Evolutionary conservation across 306 rosid species (phyloP).

Genomic region (Fragaria iinumae): DNA sequence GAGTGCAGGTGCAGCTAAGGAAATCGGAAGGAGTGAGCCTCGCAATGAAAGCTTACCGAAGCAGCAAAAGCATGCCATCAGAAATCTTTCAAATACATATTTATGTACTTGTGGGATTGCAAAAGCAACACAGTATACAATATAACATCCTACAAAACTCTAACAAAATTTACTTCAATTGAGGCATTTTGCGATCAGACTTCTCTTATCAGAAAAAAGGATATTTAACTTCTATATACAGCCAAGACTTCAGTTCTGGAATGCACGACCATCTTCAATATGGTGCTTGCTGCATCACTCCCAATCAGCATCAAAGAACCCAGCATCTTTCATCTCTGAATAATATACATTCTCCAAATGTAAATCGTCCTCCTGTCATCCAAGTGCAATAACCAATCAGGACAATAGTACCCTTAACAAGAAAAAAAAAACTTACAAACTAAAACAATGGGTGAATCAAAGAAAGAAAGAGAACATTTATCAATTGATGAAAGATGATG

Average conservation of each 20-base stretch:
- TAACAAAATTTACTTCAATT: not conserved
- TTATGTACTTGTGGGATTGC: not conserved
- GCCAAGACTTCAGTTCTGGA: constrained; percentile 13
- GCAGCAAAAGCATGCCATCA: not conserved
- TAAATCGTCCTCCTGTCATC: constrained; percentile 74
- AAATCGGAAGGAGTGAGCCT: not conserved
- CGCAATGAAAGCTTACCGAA: not conserved
- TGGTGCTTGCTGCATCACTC: constrained; percentile 38
- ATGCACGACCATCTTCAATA: not conserved
- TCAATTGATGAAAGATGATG: constrained; percentile 5
- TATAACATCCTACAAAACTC: constrained; percentile 4
- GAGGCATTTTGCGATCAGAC: constrained; percentile 5
- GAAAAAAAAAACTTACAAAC: not conserved
- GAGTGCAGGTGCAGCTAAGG: too few species aligned
- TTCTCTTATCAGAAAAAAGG: not conserved
- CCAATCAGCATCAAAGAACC: constrained; percentile 90
- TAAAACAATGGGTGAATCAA: not conserved
- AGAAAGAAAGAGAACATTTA: not conserved
- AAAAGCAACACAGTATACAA: not conserved
- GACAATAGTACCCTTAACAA: not conserved
- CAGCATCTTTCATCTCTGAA: constrained; percentile 98
- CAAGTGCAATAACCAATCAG: not conserved
- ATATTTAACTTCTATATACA: not conserved
- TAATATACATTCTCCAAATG: constrained; percentile 82
- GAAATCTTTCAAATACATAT: not conserved